Evolutionary conservation across 2,329 filamentous ascomycete genomes (phyloP).

Genomic region (Colletotrichum truncatum): DNA sequence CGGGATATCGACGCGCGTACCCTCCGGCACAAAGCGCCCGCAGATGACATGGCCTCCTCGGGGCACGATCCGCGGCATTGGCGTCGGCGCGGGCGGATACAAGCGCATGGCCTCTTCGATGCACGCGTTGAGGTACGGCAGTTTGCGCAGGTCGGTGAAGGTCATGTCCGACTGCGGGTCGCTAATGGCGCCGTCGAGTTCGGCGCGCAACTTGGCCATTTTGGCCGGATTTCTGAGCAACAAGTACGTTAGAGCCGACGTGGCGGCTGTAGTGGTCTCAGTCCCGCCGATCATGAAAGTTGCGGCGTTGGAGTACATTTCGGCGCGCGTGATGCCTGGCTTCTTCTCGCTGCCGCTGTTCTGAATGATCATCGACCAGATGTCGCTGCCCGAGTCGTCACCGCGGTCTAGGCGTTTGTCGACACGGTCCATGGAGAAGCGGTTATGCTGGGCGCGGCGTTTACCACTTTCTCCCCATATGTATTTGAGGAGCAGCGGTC

Average conservation of each 20-base stretch:
- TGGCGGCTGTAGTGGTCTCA: conserved; percentile 55
- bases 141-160: conserved; percentile 36
- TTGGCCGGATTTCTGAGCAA: conserved; percentile 43
- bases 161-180: conserved; percentile 45
- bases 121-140: conserved; percentile 50
- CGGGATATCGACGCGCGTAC: conserved; percentile 27
- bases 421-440: conserved; percentile 26
- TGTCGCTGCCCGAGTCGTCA: conserved; percentile 17
- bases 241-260: conserved; percentile 50
- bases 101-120: conserved; percentile 51
- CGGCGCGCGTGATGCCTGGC: conserved; percentile 13
- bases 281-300: conserved; percentile 47
- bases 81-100: conserved; percentile 39
- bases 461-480: conserved; percentile 17
- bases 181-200: conserved; percentile 39
- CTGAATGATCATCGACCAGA: conserved; percentile 27
- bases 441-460: conserved; percentile 17
- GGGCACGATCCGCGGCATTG: conserved; percentile 39
- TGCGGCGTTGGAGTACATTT: conserved; percentile 32
- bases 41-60: conserved; percentile 43
- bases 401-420: conserved; percentile 26
- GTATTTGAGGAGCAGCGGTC: conserved; percentile 14
- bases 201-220: conserved; percentile 42
- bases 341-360: conserved; percentile 7
- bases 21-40: conserved; percentile 41